Conservation (phyloP, 345 rosid genomes). For the Sonneratia caseolaris region DNA sequence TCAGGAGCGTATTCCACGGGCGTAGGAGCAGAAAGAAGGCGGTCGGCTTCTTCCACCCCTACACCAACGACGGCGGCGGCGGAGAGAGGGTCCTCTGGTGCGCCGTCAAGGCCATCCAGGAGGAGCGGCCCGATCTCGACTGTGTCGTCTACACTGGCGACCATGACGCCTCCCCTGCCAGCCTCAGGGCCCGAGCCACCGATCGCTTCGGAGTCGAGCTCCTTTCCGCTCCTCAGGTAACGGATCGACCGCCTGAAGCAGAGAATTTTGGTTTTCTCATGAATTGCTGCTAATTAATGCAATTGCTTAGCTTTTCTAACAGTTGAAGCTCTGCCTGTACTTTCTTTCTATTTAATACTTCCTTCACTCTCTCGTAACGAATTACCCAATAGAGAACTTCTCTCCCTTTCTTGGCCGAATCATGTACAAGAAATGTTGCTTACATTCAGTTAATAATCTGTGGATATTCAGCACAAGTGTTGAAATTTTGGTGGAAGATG, state of each 20-base stretch:
- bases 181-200: constrained; percentile 49
- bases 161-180: constrained; percentile 52
- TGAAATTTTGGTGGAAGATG: not conserved
- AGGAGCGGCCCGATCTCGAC: constrained; percentile 53
- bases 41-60: constrained; percentile 87
- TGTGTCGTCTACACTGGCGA: constrained; percentile 74
- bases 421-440: not conserved
- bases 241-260: not conserved
- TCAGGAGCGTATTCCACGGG: constrained; percentile 25
- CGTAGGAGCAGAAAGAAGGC: constrained; percentile 35
- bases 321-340: not conserved
- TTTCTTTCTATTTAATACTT: not conserved
- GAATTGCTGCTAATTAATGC: not conserved
- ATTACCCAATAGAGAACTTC: not conserved
- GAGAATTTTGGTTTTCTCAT: not conserved
- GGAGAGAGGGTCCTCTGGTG: constrained; percentile 98
- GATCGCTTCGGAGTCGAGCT: constrained; percentile 83
- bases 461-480: not conserved
- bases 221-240: constrained; percentile 58
- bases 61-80: constrained; percentile 95
- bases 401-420: not conserved
- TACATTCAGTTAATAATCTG: not conserved
- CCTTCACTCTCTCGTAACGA: not conserved
- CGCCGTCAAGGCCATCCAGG: constrained; percentile 84
- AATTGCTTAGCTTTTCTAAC: not conserved